Conservation (phyloP, 1,284 basidiomycete genomes). For the Trichosporon faecale region DNA sequence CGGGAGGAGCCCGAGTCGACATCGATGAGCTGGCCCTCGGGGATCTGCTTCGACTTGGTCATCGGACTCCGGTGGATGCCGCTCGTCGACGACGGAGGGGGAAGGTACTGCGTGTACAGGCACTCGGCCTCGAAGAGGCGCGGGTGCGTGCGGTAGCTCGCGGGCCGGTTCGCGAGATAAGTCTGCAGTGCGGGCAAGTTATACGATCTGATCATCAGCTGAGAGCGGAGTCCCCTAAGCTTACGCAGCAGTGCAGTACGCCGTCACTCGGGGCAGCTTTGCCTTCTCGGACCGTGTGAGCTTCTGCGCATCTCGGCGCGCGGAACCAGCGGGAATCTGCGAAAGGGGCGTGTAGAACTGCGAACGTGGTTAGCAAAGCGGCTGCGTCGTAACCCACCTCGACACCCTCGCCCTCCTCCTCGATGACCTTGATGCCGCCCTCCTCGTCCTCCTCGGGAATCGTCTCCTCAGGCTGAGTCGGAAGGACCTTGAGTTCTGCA, state of each 20-base stretch:
- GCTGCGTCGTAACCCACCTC: constrained; percentile 58
- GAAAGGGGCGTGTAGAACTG: constrained; percentile 86
- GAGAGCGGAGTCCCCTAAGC: constrained; percentile 28
- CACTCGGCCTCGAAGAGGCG: constrained; percentile 56
- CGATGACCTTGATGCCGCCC: constrained; percentile 31
- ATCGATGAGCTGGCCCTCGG: constrained; percentile 47
- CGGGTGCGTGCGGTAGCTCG: constrained; percentile 77
- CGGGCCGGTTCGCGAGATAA: constrained; percentile 77
- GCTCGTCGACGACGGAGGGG: constrained; percentile 34
- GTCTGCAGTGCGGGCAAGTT: constrained; percentile 79
- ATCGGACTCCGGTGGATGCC: constrained; percentile 8
- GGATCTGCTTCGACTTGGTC: constrained; percentile 24
- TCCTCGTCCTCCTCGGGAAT: constrained; percentile 61
- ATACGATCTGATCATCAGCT: constrained; percentile 64
- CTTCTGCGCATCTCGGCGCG: constrained; percentile 80
- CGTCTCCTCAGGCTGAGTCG: constrained; percentile 73
- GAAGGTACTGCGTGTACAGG: constrained; percentile 50
- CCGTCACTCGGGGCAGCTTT: constrained; percentile 87
- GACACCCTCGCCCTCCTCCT: constrained; percentile 57
- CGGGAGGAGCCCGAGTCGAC: constrained; percentile 14
- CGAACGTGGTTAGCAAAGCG: constrained; percentile 10
- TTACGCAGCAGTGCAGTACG: constrained; percentile 88
- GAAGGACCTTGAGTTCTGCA: constrained; percentile 87
- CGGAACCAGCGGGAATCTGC: constrained; percentile 89
- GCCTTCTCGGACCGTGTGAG: constrained; percentile 93